Conservation (phyloP, 2,329 filamentous ascomycete genomes). For the Grosmannia clavigera region DNA sequence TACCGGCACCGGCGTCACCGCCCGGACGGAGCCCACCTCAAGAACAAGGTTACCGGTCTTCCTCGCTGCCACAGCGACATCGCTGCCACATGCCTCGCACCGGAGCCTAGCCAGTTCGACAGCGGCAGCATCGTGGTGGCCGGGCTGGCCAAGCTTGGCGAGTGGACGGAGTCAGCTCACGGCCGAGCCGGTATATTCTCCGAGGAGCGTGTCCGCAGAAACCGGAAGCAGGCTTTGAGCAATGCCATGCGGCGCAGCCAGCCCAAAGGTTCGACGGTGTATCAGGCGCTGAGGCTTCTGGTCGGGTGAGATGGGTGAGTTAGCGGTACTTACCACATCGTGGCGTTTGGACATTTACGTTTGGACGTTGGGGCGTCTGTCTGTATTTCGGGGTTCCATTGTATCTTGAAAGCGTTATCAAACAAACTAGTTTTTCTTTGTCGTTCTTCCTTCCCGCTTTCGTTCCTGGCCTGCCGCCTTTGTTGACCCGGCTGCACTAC, state of each 20-base stretch:
- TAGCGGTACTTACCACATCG: neutral
- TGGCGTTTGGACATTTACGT: neutral
- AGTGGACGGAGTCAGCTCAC: neutral
- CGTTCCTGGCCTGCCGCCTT: no score
- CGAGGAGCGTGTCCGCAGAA: neutral
- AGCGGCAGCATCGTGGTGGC: neutral
- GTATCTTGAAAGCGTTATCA: neutral
- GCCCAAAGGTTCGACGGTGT: neutral
- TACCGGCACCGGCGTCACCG: slow-evolving; percentile 1
- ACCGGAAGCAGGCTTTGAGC: neutral
- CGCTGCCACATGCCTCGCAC: neutral
- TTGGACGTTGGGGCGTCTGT: neutral
- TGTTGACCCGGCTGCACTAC: no score
- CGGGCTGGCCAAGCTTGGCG: neutral
- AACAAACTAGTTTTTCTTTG: neutral
- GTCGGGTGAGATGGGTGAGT: neutral
- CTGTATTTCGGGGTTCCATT: neutral
- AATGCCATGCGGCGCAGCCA: neutral
- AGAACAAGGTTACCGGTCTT: neutral
- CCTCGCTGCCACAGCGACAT: neutral
- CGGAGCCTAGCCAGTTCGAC: neutral
- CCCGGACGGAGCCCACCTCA: neutral
- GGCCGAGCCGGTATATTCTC: neutral
- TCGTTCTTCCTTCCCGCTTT: no score
- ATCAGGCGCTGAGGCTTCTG: neutral